Evolutionary conservation across 139 green algal species (phyloP).

Genomic region (Pseudopediastrum boryanum): DNA sequence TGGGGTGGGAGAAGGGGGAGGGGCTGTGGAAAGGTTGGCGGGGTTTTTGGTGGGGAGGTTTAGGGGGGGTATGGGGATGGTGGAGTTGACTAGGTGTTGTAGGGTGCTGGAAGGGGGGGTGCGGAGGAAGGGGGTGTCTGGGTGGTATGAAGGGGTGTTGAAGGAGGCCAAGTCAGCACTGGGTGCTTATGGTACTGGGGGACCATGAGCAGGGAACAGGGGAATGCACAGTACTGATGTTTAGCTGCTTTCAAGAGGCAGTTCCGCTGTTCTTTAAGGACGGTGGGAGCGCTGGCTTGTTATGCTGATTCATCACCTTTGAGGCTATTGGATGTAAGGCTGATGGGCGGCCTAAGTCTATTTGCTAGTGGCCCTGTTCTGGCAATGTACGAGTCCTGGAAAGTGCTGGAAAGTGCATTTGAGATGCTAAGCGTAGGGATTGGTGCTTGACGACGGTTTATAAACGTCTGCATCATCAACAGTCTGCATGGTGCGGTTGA

Average conservation of each 20-base stretch:
- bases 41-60: background rate
- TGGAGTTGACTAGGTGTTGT: conserved; percentile 7
- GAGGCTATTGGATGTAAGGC: background rate
- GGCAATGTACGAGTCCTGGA: no score
- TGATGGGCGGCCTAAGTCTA: background rate
- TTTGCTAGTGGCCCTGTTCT: no score
- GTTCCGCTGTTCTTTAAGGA: background rate
- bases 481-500: no score
- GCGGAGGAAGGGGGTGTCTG: background rate
- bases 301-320: background rate
- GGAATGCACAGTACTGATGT: background rate
- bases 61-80: background rate
- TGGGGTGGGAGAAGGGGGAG: background rate
- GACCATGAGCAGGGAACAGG: background rate
- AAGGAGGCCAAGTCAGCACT: conserved; percentile 9
- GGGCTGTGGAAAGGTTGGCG: background rate
- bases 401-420: no score
- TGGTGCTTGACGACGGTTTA: no score
- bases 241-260: background rate
- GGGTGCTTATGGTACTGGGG: background rate
- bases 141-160: background rate
- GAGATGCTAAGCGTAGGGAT: no score
- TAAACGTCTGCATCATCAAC: no score
- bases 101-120: conserved; percentile 2
- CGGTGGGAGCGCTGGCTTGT: no score